These are phyloP conservation scores for Strobilomyces echinocephalus DNA, from an alignment of 768 basidiomycete genomes.

Conservation along the genomic window DNA sequence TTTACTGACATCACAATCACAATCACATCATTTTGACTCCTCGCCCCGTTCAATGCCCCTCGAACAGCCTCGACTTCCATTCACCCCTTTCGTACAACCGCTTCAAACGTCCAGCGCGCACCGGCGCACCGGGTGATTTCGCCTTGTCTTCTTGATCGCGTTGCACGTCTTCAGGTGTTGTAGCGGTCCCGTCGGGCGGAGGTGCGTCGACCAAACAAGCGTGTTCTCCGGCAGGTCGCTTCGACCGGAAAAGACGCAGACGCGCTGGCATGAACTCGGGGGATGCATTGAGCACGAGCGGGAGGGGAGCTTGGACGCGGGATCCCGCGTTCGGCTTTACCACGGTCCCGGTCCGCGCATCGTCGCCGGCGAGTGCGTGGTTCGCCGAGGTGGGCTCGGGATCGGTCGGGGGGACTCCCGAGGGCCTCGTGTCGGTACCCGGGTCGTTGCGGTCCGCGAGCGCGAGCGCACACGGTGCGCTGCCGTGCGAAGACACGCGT, in stretches of 20 bases:
- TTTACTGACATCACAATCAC: background rate
- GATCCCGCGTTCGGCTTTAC: background rate
- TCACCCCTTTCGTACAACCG: slow-evolving; percentile 5
- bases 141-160: background rate
- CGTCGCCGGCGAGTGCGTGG: background rate
- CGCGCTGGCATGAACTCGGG: background rate
- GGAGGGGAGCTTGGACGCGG: background rate
- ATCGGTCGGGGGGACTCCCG: background rate
- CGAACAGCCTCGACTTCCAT: slow-evolving; percentile 10
- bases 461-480: background rate
- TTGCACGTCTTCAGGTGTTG: background rate
- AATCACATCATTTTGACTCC: background rate
- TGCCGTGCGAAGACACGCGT: background rate
- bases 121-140: background rate
- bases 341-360: background rate
- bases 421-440: background rate
- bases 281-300: slow-evolving; percentile 3
- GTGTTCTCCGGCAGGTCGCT: background rate
- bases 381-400: background rate
- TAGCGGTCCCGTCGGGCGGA: background rate
- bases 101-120: background rate
- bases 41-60: background rate
- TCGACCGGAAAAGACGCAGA: background rate
- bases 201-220: background rate
- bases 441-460: background rate